These are phyloP conservation scores for Bjerkandera adusta DNA, from an alignment of 1,284 basidiomycete genomes.

Conservation along the genomic window DNA sequence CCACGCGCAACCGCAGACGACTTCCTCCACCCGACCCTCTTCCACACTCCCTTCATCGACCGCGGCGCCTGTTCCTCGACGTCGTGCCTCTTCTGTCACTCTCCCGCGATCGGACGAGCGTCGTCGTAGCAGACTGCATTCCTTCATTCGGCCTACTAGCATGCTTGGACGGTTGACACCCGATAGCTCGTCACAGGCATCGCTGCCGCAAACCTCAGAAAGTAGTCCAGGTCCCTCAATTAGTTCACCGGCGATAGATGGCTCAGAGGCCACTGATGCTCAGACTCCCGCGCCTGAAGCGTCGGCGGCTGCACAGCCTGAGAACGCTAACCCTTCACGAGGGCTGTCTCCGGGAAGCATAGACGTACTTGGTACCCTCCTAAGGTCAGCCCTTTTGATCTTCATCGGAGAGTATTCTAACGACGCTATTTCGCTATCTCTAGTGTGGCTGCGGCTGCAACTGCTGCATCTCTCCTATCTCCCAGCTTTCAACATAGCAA, in stretches of 20 bases:
- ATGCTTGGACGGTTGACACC: conserved; percentile 18
- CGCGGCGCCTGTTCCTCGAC: conserved; percentile 6
- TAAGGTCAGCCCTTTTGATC: conserved; percentile 48
- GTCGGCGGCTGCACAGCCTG: background rate
- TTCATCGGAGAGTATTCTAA: conserved; percentile 6
- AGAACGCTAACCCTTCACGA: conserved; percentile 16
- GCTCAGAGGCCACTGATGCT: conserved; percentile 7
- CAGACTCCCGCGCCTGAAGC: background rate
- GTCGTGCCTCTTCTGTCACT: conserved; percentile 17
- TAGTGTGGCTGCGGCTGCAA: conserved; percentile 79
- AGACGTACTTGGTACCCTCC: conserved; percentile 75
- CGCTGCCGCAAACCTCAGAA: no score
- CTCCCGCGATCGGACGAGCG: conserved; percentile 17
- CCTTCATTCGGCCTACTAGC: conserved; percentile 25
- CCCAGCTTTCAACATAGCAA: conserved; percentile 39
- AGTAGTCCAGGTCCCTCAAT: background rate
- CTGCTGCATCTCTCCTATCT: conserved; percentile 68
- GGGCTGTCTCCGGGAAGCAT: conserved; percentile 67
- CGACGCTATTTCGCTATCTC: conserved; percentile 15
- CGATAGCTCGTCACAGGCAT: conserved; percentile 9
- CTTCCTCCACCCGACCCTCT: conserved; percentile 15
- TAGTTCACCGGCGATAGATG: conserved; percentile 5
- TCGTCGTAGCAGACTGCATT: conserved; percentile 23
- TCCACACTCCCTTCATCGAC: conserved; percentile 9
- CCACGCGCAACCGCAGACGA: conserved; percentile 11